Base-by-base conservation (phyloP, 129 eudicot species). In the Solidago caesia region DNA sequence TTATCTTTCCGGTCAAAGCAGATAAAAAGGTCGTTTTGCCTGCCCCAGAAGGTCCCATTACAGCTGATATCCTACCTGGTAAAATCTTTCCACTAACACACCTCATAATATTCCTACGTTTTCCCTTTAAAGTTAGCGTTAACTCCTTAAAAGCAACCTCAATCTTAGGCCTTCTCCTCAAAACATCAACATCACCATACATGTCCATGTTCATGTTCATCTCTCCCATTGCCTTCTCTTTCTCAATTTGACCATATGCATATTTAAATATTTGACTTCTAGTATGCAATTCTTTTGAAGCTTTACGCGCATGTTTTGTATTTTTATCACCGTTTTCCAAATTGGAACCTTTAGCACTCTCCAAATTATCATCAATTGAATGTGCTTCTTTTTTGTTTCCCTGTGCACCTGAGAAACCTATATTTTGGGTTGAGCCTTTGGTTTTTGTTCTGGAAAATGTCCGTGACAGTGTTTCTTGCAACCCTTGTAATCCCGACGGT, bases 11-110 rank as follows among this genome's bases (percentile, higher is more conserved):
- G 0, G 88, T 82, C 63, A 92, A 72, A 51, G 98, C 95, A 42
- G 95, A 87, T 62, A 92, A 87, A 81, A 92, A 92, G 2, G 98
- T 92, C 10, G 98, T 92, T 75, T 92, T 92, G 57, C 98, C 98
- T 1, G 98, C 98, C 16, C 98, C 98, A 1, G 98, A 92, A 61
- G 98, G 98, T 42, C 98, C 98, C 98, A 92, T 92, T 42, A 92
- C 98, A 72, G 98, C 98, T 48, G 98, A 89, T 68, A 92, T 86
- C 61, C 95, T 87, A 21, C 98, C 98, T 0, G 98, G 98, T 76
- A 75, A 53, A 49, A 92, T 65, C 62, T 87, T 92, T 55, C 98
- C 98, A 65, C 95, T 84, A 15, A 92, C 95, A 65, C 82, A 79
- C 87, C 98, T 91, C 96, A 92, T 87, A 13, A 92, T 73, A 68